A percentile compares a stretch with the other conserved stretches of the same genome.
Conservation (phyloP, 495 filamentous ascomycete species). For the Hypomontagnella submonticulosa region DNA sequence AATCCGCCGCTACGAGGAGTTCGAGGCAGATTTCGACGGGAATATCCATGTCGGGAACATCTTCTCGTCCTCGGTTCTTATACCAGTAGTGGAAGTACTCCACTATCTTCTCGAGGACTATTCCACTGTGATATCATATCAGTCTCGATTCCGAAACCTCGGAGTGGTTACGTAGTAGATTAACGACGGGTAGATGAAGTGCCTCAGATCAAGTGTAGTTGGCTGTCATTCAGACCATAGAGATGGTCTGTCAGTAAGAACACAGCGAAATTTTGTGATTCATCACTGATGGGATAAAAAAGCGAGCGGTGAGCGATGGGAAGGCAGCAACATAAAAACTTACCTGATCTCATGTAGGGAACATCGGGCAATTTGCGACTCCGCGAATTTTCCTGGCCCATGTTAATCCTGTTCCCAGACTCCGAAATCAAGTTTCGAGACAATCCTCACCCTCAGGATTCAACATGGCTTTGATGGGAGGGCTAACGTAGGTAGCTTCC, state of each 20-base stretch:
- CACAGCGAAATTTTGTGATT: constrained; percentile 53
- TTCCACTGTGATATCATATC: constrained; percentile 63
- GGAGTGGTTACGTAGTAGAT: neutral
- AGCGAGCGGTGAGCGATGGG: constrained; percentile 1
- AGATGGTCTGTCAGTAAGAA: constrained; percentile 55
- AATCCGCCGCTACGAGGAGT: constrained; percentile 85
- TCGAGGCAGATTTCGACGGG: constrained; percentile 80
- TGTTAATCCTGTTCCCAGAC: constrained; percentile 23
- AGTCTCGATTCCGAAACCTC: constrained; percentile 7
- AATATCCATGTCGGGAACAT: constrained; percentile 91
- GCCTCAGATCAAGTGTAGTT: constrained; percentile 72
- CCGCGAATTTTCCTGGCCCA: constrained; percentile 72
- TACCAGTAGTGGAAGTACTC: constrained; percentile 93
- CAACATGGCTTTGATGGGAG: constrained; percentile 85
- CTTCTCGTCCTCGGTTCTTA: constrained; percentile 76
- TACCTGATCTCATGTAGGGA: constrained; percentile 79
- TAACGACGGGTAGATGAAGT: neutral
- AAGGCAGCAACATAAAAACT: constrained; percentile 39
- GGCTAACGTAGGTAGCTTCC: constrained; percentile 77
- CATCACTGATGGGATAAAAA: constrained; percentile 49
- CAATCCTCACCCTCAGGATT: constrained; percentile 74
- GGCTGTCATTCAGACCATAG: constrained; percentile 58
- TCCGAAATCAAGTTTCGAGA: neutral
- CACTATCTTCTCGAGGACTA: constrained; percentile 88
- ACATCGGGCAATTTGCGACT: constrained; percentile 73